Base-by-base conservation (phyloP, 208 protist species). In the Histomonas meleagridis region DNA sequence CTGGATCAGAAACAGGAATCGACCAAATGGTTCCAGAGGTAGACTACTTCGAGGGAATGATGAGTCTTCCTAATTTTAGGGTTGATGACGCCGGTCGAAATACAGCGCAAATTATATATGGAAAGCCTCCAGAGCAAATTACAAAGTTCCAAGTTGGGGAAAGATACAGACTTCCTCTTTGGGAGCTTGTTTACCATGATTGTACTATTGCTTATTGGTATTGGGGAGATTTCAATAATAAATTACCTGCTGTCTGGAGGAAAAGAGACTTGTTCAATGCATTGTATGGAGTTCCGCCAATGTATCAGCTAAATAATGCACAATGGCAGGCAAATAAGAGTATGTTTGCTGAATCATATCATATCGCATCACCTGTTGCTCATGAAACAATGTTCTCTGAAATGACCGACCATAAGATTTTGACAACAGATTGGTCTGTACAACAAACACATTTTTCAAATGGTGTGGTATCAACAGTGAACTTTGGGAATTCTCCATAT, bases 21-120 rank as follows among this genome's bases (percentile, higher is more conserved):
- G 76, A 86, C 38, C 14, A 2, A 12, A 46, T 46, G n/a, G 76
- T 86, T 51, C 40, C 40, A 23, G 23, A 1, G 32, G 51, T 40
- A 16, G 76, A 86, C 38, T 86, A 86, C 38, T 86, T 86, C 46
- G 76, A 86, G 55, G 76, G 76, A 46, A 86, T 86, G 76, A 86
- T 86, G 76, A 51, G 40, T 32, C 46, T 86, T n/a, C n/a, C n/a
- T 18, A 26, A 12, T 14, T 86, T 38, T 86, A 51, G 76, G 38
- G 46, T 48, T n/a, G 1, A 32, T 55, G 46, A 86, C 38, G 10
- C 76, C 51, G 76, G 76, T 12, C 23, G 76, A 86, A 86, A 86
- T 48, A 86, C 16, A 26, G 46, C 26, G 1, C 7, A 86, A 38
- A n/a, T n/a, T n/a, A n/a, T n/a, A n/a, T n/a, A n/a, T n/a, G n/a